These are phyloP conservation scores for Pseudonitzschia multiseries DNA, from an alignment of 108 stramenopile genomes.

Conservation along the genomic window DNA sequence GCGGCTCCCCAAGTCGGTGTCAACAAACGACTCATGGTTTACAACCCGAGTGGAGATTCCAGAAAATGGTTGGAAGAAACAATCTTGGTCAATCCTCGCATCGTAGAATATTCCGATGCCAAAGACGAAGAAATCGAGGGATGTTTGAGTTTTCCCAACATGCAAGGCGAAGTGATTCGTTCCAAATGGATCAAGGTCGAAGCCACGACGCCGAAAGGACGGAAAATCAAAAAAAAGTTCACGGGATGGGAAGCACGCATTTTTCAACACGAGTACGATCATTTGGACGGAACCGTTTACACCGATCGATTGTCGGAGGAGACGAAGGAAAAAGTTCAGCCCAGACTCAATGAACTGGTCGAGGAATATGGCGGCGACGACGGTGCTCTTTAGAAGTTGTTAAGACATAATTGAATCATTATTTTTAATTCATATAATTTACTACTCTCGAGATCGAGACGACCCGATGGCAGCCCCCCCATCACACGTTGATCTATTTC, in stretches of 20 bases:
- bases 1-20: conserved; percentile 91
- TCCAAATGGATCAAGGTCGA: conserved; percentile 93
- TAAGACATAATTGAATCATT: background rate
- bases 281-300: conserved; percentile 87
- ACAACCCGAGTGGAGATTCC: conserved; percentile 86
- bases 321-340: conserved; percentile 56
- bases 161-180: conserved; percentile 81
- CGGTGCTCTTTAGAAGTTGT: conserved; percentile 52
- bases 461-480: too few species aligned
- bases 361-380: conserved; percentile 66
- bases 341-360: conserved; percentile 65
- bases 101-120: conserved; percentile 68
- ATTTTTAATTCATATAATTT: background rate
- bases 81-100: conserved; percentile 85
- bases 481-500: too few species aligned
- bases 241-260: conserved; percentile 83
- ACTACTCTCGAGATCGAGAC: too few species aligned
- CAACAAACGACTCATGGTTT: conserved; percentile 92
- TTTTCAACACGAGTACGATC: conserved; percentile 98
- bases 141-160: conserved; percentile 91
- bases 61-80: conserved; percentile 79
- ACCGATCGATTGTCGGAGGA: conserved; percentile 77
- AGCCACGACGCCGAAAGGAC: conserved; percentile 53
- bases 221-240: conserved; percentile 87
- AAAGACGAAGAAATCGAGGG: conserved; percentile 80